phyloP scores from a whole-genome alignment of 345 rosid genomes.

The Luvunga scandens region DNA sequence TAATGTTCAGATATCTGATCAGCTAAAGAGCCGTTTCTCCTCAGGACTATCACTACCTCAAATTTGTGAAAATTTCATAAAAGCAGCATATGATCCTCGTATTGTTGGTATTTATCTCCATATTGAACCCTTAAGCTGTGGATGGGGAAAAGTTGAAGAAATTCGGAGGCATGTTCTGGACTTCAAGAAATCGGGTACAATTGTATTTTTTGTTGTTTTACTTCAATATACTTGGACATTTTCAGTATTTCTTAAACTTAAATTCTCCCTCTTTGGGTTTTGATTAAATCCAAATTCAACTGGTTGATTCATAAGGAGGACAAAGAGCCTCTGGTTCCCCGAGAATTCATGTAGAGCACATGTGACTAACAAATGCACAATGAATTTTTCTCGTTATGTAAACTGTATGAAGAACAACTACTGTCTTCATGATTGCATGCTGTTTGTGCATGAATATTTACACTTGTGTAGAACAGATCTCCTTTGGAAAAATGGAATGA shows the following conservation, averaged over 20 bases:
- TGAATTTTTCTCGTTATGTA: not conserved
- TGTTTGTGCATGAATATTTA: not conserved
- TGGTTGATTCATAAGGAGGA: not conserved
- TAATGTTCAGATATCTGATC: conserved; percentile 84
- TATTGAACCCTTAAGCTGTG: conserved; percentile 77
- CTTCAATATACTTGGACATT: not conserved
- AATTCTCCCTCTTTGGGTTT: not conserved
- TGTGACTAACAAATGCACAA: not conserved
- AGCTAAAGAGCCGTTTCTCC: conserved; percentile 87
- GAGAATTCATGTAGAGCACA: not conserved
- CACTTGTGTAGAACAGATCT: too few relatives aligned
- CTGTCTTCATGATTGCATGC: not conserved
- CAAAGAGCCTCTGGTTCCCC: not conserved
- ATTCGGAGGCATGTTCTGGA: conserved; percentile 74
- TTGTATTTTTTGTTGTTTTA: not conserved
- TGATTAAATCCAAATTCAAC: not conserved
- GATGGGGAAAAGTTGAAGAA: conserved; percentile 97
- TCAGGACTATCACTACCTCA: conserved; percentile 82
- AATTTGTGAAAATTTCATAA: conserved; percentile 77
- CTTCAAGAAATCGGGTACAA: conserved; percentile 89
- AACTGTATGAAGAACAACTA: not conserved
- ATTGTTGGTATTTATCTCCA: conserved; percentile 85
- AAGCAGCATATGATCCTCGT: conserved; percentile 96
- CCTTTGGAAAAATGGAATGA: too few relatives aligned
- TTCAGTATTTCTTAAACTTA: not conserved